Conservation (phyloP, 78 protist species). For the Polysphondylium violaceum region DNA sequence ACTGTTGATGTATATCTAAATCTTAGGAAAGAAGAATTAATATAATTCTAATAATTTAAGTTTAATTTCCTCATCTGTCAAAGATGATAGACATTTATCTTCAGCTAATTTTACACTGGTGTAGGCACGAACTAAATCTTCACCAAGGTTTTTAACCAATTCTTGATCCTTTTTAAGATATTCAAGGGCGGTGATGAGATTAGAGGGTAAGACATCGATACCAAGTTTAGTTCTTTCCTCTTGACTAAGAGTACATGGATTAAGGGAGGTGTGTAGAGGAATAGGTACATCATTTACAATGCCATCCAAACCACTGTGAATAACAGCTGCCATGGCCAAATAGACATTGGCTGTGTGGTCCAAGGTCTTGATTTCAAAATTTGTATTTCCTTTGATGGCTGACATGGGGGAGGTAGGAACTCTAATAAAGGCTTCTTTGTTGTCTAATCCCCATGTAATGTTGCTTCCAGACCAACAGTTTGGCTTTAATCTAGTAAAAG, state of each 20-base stretch:
- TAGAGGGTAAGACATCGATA: not conserved
- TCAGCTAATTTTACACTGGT: not conserved
- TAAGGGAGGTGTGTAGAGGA: slow-evolving; percentile 29
- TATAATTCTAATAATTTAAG: slow-evolving; percentile 2
- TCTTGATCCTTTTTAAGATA: not conserved
- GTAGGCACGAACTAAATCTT: not conserved
- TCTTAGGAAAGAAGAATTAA: too few relatives aligned
- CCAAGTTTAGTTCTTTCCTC: not conserved
- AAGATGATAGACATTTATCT: not conserved
- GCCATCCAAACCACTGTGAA: slow-evolving; percentile 30
- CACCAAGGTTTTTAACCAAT: not conserved
- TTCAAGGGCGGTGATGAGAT: not conserved
- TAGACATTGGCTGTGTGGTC: slow-evolving; percentile 51
- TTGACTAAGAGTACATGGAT: not conserved
- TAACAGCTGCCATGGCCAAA: slow-evolving; percentile 29
- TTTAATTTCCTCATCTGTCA: not conserved
- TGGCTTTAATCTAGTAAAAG: slow-evolving; percentile 20
- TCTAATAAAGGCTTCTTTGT: slow-evolving; percentile 48
- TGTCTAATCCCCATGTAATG: slow-evolving; percentile 53
- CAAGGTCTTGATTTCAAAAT: slow-evolving; percentile 47
- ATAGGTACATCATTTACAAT: not conserved
- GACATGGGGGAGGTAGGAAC: slow-evolving; percentile 20
- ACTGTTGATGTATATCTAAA: too few relatives aligned
- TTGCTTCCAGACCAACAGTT: slow-evolving; percentile 37
- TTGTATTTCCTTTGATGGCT: not conserved